phyloP scores from a whole-genome alignment of 495 filamentous ascomycete genomes.

The Neurospora pannonica region DNA sequence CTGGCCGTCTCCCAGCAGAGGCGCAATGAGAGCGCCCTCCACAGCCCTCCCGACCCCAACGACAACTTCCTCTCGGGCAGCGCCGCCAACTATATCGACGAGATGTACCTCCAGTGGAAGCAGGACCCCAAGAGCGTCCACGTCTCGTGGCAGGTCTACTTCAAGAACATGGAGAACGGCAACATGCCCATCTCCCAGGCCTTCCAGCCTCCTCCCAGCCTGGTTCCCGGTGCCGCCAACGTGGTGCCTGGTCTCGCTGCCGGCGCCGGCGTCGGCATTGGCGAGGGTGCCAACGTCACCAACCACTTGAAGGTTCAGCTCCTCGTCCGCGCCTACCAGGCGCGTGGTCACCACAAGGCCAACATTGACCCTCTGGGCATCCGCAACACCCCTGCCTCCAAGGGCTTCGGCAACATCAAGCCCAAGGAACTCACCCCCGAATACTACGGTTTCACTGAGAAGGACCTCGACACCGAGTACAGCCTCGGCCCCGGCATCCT shows the following conservation, averaged over 20 bases:
- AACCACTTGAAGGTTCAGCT: conserved; percentile 98
- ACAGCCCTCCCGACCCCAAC: conserved; percentile 57
- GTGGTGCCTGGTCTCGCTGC: conserved; percentile 70
- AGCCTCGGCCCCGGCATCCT: conserved; percentile 89
- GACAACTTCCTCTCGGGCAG: conserved; percentile 93
- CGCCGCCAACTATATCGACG: conserved; percentile 96
- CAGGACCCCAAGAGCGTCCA: conserved; percentile 87
- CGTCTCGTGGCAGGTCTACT: conserved; percentile 98
- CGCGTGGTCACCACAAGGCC: conserved; percentile 95
- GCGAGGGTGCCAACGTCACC: conserved; percentile 72
- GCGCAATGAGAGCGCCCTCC: conserved; percentile 36
- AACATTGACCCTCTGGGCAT: conserved; percentile 95
- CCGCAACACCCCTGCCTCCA: conserved; percentile 55
- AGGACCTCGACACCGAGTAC: conserved; percentile 89
- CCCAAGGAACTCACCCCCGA: conserved; percentile 90
- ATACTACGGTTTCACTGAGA: conserved; percentile 89
- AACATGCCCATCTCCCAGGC: conserved; percentile 95
- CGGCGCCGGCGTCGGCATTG: conserved; percentile 54
- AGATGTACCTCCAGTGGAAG: conserved; percentile 99
- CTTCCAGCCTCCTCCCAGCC: conserved; percentile 87
- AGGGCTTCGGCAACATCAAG: conserved; percentile 76
- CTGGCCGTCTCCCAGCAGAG: conserved; percentile 40
- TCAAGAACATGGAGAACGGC: conserved; percentile 96
- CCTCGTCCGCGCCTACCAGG: conserved; percentile 92
- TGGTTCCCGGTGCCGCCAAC: conserved; percentile 70